Conservation (phyloP, 176 grass and related monocot species). For the Carex pumila region DNA sequence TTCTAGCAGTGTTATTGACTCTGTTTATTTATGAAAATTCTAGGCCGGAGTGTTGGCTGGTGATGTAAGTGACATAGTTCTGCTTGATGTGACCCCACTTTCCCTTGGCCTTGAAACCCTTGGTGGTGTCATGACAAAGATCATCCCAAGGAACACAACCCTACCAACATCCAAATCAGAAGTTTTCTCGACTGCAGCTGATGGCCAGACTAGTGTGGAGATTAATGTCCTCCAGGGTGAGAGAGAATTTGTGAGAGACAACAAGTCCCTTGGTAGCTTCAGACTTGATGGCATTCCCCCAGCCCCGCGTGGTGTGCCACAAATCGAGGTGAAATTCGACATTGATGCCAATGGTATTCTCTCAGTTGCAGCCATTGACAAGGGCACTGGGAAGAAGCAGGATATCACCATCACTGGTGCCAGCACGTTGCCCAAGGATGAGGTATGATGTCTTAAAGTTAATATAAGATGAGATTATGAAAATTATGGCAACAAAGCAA, state of each 20-base stretch:
- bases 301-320: slow-evolving; percentile 85
- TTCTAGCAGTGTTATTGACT: not conserved
- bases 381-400: slow-evolving; percentile 99
- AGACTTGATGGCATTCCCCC: slow-evolving; percentile 91
- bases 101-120: slow-evolving; percentile 94
- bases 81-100: slow-evolving; percentile 82
- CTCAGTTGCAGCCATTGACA: slow-evolving; percentile 87
- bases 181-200: slow-evolving; percentile 96
- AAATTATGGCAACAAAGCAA: not conserved
- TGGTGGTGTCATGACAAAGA: slow-evolving; percentile 98
- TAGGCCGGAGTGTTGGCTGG: slow-evolving; percentile 85
- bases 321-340: slow-evolving; percentile 99
- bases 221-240: slow-evolving; percentile 98
- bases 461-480: not conserved
- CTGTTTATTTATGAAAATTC: not conserved
- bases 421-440: slow-evolving; percentile 86
- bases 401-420: slow-evolving; percentile 98
- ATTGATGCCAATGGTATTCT: slow-evolving; percentile 99
- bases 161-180: slow-evolving; percentile 95
- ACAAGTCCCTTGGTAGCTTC: slow-evolving; percentile 93
- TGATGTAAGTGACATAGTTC: slow-evolving; percentile 96
- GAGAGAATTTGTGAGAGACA: slow-evolving; percentile 96
- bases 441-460: slow-evolving; percentile 40
- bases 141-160: slow-evolving; percentile 95
- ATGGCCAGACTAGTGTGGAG: slow-evolving; percentile 90